Evolutionary conservation across 2,329 filamentous ascomycete genomes (phyloP).

Genomic region (Tolypocladium album): DNA sequence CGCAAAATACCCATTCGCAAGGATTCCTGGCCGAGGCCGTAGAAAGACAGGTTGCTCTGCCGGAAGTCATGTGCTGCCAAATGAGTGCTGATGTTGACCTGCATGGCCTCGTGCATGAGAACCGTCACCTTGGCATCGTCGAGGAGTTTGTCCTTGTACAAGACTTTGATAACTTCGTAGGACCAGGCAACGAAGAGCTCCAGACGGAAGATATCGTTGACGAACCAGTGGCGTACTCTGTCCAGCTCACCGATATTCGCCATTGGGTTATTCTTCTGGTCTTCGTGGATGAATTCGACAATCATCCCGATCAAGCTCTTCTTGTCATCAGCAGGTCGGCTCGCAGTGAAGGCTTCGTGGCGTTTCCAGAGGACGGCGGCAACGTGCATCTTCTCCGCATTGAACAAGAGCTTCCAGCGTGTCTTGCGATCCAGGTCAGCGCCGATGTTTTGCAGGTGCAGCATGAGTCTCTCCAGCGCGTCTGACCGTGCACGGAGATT

Average conservation of each 20-base stretch:
- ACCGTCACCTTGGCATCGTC: slow-evolving; percentile 43
- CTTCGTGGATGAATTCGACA: slow-evolving; percentile 64
- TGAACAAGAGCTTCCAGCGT: slow-evolving; percentile 74
- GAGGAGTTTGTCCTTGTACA: slow-evolving; percentile 51
- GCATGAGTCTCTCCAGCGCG: slow-evolving; percentile 65
- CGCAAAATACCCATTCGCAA: slow-evolving; percentile 54
- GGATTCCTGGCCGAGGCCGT: slow-evolving; percentile 60
- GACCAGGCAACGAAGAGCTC: slow-evolving; percentile 72
- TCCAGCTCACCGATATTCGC: slow-evolving; percentile 62
- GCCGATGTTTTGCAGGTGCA: slow-evolving; percentile 56
- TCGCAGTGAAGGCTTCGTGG: slow-evolving; percentile 59
- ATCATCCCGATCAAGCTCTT: slow-evolving; percentile 65
- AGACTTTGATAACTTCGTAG: slow-evolving; percentile 63
- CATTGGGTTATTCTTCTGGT: slow-evolving; percentile 60
- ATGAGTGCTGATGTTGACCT: slow-evolving; percentile 48
- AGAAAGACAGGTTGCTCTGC: slow-evolving; percentile 53
- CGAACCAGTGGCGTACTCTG: slow-evolving; percentile 75
- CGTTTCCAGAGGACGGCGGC: slow-evolving; percentile 70
- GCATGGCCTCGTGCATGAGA: slow-evolving; percentile 56
- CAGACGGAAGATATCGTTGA: slow-evolving; percentile 61
- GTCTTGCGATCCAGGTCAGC: slow-evolving; percentile 54
- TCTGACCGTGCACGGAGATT: slow-evolving; percentile 65
- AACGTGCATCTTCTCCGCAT: slow-evolving; percentile 82
- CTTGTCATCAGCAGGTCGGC: slow-evolving; percentile 48
- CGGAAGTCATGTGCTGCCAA: slow-evolving; percentile 60